Conservation (phyloP, 2,329 filamentous ascomycete genomes). For the Phyllosticta paracitricarpa region DNA sequence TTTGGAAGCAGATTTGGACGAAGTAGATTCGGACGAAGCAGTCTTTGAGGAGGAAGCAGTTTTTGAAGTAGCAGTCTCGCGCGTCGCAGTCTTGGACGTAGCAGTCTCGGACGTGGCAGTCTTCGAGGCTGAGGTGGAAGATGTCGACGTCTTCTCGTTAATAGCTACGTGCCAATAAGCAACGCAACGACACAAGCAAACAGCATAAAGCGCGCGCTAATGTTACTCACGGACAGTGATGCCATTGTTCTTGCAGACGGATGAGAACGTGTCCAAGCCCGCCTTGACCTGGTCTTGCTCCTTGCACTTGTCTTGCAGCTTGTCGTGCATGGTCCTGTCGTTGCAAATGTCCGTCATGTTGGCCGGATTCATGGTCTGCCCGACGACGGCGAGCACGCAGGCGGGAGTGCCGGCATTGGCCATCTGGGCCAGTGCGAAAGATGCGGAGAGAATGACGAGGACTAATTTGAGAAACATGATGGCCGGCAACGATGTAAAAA, state of each 20-base stretch:
- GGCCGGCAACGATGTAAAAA: background rate
- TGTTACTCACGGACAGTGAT: constrained; percentile 5
- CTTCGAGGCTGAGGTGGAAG: background rate
- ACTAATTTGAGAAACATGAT: constrained; percentile 11
- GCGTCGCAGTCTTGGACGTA: background rate
- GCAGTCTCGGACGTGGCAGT: background rate
- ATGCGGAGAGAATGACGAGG: constrained; percentile 8
- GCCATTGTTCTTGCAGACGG: constrained; percentile 9
- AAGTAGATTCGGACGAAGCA: background rate
- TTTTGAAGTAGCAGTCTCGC: too few species aligned
- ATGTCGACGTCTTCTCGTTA: background rate
- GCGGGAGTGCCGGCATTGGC: constrained; percentile 12
- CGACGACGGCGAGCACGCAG: constrained; percentile 12
- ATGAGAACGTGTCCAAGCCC: constrained; percentile 9
- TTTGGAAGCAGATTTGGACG: too few species aligned
- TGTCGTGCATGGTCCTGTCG: background rate
- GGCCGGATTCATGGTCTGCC: constrained; percentile 4
- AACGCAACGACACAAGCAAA: too few species aligned
- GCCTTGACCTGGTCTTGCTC: background rate
- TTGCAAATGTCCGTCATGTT: constrained; percentile 13
- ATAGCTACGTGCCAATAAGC: too few species aligned
- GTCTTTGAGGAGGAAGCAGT: background rate
- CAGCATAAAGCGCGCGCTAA: too few species aligned
- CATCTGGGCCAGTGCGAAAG: constrained; percentile 10
- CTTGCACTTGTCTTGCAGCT: constrained; percentile 6